phyloP scores from a whole-genome alignment of 805 yeast genomes.

The Yarrowia yakushimensis region DNA sequence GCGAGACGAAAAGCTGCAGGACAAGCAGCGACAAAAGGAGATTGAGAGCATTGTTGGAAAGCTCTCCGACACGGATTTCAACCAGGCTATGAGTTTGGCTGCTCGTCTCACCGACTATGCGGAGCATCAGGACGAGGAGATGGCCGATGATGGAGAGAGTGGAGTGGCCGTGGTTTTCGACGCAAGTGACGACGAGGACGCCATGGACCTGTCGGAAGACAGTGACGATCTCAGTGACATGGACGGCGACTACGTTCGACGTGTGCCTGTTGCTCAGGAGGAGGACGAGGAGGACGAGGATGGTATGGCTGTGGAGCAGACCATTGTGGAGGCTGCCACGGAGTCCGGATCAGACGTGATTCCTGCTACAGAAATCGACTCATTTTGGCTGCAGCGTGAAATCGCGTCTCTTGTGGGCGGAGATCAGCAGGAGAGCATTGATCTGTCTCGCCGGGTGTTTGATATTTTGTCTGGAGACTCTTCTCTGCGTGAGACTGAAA shows the following conservation, averaged over 20 bases:
- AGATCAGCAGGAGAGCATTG: constrained; percentile 45
- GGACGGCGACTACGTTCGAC: constrained; percentile 32
- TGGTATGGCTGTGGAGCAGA: not conserved
- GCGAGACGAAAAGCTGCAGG: constrained; percentile 46
- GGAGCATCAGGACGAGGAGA: constrained; percentile 26
- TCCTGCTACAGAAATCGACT: constrained; percentile 44
- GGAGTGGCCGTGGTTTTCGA: constrained; percentile 46
- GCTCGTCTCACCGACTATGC: constrained; percentile 52
- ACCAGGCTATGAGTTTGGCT: constrained; percentile 45
- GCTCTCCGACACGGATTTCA: constrained; percentile 46
- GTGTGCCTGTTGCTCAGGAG: constrained; percentile 29
- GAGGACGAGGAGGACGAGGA: constrained; percentile 25
- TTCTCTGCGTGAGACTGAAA: constrained; percentile 48
- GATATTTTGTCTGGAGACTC: constrained; percentile 42
- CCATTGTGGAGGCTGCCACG: not conserved
- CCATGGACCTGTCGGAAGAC: constrained; percentile 29
- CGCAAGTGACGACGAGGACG: constrained; percentile 37
- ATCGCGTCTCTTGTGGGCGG: constrained; percentile 39
- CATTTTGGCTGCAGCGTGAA: constrained; percentile 54
- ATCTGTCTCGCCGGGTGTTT: constrained; percentile 43
- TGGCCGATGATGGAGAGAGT: constrained; percentile 40
- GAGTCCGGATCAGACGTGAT: constrained; percentile 29
- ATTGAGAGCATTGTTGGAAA: constrained; percentile 50
- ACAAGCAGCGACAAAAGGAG: constrained; percentile 46
- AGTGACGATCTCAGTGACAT: constrained; percentile 33